phyloP scores from a whole-genome alignment of 192 early-diverging fungal genomes.

The Rhizoclosmatium sp. region DNA sequence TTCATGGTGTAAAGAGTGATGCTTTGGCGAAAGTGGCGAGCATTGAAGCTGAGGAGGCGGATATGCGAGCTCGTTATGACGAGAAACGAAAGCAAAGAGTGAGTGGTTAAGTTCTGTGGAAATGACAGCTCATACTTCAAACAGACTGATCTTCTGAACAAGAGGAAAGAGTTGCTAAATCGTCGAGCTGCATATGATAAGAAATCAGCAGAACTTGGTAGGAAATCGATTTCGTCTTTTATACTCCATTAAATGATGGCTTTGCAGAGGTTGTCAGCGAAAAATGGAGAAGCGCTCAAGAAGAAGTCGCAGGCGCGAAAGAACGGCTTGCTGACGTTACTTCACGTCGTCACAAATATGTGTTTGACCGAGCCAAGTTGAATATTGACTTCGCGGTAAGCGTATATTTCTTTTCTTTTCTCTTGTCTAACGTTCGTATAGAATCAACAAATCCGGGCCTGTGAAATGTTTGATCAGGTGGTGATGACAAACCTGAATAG shows the following conservation, averaged over 20 bases:
- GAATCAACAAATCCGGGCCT: conserved; percentile 30
- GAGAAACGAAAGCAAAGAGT: conserved; percentile 55
- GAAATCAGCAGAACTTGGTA: conserved; percentile 47
- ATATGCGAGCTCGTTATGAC: conserved; percentile 49
- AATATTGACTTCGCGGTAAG: conserved; percentile 40
- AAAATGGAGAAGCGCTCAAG: conserved; percentile 5
- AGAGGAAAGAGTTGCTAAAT: conserved; percentile 47
- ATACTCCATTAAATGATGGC: background rate
- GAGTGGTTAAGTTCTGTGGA: background rate
- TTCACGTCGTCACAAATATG: background rate
- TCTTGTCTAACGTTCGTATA: background rate
- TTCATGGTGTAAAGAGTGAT: conserved; percentile 45
- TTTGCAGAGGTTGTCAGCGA: background rate
- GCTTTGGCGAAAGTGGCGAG: conserved; percentile 35
- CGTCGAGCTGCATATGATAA: conserved; percentile 44
- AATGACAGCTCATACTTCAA: conserved; percentile 21
- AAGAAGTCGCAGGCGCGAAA: conserved; percentile 19
- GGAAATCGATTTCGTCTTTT: conserved; percentile 1
- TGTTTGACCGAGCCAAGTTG: conserved; percentile 39
- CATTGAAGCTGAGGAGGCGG: conserved; percentile 40
- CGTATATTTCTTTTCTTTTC: background rate
- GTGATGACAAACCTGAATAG: conserved; percentile 27
- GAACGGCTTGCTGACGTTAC: conserved; percentile 25
- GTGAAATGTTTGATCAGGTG: conserved; percentile 32
- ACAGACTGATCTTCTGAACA: conserved; percentile 35